Conservation (phyloP, 345 rosid species). For the Mallotus nudiflorus region DNA sequence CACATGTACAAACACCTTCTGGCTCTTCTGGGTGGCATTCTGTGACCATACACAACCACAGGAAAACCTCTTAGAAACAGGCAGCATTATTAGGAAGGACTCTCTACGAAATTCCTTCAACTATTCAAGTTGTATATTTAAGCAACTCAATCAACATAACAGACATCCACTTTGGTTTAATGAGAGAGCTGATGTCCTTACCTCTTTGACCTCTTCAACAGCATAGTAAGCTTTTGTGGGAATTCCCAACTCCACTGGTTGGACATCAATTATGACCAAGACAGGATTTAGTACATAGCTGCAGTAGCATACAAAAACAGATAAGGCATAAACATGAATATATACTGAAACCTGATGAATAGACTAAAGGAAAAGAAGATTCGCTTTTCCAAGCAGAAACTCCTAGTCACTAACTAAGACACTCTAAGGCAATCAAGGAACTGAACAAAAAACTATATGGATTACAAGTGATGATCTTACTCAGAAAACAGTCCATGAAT, state of each 20-base stretch:
- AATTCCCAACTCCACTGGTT: slow-evolving; percentile 88
- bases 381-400: not conserved
- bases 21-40: slow-evolving; percentile 94
- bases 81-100: not conserved
- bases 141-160: not conserved
- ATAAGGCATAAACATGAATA: not conserved
- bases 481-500: slow-evolving; percentile 69
- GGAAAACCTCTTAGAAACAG: not conserved
- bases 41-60: slow-evolving; percentile 29
- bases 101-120: not conserved
- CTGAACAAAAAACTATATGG: not conserved
- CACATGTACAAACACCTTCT: slow-evolving; percentile 81
- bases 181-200: slow-evolving; percentile 20
- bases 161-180: not conserved
- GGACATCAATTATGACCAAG: slow-evolving; percentile 90
- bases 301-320: slow-evolving; percentile 23
- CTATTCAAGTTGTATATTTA: not conserved
- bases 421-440: too few relatives aligned
- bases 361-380: not conserved
- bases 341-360: not conserved
- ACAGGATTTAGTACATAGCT: slow-evolving; percentile 88
- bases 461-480: slow-evolving; percentile 39
- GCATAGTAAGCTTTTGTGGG: slow-evolving; percentile 92
- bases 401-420: too few relatives aligned
- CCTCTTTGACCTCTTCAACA: slow-evolving; percentile 93